phyloP scores from a whole-genome alignment of 2,329 filamentous ascomycete species.

The Fusarium metavorans region DNA sequence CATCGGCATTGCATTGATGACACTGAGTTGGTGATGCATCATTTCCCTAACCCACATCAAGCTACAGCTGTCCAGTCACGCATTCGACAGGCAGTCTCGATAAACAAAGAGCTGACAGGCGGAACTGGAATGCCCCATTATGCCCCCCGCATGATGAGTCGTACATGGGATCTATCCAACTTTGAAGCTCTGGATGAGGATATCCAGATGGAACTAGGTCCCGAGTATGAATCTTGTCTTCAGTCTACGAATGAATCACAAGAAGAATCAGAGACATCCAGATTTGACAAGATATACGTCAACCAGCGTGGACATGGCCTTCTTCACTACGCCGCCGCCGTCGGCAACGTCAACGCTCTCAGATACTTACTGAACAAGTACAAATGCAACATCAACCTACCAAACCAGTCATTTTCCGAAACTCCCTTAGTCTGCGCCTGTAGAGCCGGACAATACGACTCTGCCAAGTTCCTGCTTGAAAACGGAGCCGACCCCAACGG shows the following conservation, averaged over 20 bases:
- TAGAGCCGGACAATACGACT: background rate
- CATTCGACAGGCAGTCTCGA: background rate
- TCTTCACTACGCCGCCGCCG: background rate
- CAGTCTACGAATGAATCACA: background rate
- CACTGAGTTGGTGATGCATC: background rate
- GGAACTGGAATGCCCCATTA: slow-evolving; percentile 9
- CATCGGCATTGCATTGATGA: slow-evolving; percentile 3
- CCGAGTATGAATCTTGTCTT: background rate
- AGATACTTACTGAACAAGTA: background rate
- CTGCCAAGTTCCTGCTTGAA: background rate
- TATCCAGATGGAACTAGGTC: background rate
- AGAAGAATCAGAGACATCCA: background rate
- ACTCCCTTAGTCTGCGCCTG: slow-evolving; percentile 6
- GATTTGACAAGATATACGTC: slow-evolving; percentile 10
- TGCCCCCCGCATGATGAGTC: slow-evolving; percentile 4
- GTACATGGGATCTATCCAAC: background rate
- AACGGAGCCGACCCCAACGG: slow-evolving; percentile 4
- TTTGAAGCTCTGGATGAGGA: background rate
- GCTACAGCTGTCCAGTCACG: background rate
- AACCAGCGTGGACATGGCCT: background rate
- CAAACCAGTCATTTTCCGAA: slow-evolving; percentile 1
- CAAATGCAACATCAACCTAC: background rate
- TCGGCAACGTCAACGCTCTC: background rate
- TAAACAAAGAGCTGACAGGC: background rate
- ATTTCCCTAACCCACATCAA: background rate